phyloP scores from a whole-genome alignment of 225 moss, liverwort and hornwort species.

The Marchantia polymorpha region DNA sequence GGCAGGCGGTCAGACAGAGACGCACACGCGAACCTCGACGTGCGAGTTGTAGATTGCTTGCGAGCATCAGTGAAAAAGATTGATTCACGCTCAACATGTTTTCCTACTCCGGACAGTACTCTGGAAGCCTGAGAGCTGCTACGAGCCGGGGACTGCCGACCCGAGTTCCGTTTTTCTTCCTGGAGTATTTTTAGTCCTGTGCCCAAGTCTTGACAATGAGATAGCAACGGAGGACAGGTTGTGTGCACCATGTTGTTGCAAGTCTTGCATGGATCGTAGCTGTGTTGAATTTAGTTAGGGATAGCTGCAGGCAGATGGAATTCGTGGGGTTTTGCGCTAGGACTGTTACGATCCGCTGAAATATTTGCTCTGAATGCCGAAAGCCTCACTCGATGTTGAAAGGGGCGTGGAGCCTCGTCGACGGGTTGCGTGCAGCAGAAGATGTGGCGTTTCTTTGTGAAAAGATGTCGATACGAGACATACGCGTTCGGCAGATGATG shows the following conservation, averaged over 20 bases:
- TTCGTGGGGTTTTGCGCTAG: conserved; percentile 4
- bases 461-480: conserved; percentile 1
- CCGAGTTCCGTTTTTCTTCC: conserved; percentile 27
- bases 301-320: conserved; percentile 19
- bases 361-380: not conserved
- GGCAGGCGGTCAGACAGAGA: not conserved
- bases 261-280: not conserved
- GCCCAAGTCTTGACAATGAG: not conserved
- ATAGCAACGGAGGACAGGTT: not conserved
- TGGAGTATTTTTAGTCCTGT: conserved; percentile 27
- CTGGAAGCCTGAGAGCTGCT: conserved; percentile 20
- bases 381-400: not conserved
- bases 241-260: not conserved
- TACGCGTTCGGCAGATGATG: not conserved
- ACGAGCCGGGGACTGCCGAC: conserved; percentile 20
- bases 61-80: not conserved
- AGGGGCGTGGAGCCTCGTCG: conserved; percentile 21
- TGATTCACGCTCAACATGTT: conserved; percentile 24
- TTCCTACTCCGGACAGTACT: conserved; percentile 9
- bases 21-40: not conserved
- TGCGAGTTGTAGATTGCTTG: not conserved
- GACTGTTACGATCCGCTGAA: not conserved
- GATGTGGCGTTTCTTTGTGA: conserved; percentile 23
- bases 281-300: conserved; percentile 15
- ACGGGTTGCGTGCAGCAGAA: conserved; percentile 2